phyloP scores from a whole-genome alignment of 2,329 filamentous ascomycete genomes.

The Xylaria sp. region DNA sequence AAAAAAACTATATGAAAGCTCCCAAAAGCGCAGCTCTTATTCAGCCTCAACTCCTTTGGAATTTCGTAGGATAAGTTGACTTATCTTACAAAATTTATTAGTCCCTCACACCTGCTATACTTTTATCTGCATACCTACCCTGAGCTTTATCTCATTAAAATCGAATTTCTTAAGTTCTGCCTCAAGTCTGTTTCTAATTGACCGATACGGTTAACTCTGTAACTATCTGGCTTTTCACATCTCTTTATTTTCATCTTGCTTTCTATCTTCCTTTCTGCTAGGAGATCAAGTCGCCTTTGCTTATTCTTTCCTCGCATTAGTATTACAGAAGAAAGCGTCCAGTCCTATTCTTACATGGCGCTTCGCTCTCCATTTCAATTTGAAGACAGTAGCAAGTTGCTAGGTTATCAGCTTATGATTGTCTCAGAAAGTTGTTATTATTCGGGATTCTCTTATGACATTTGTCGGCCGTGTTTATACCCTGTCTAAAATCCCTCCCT shows the following conservation, averaged over 20 bases:
- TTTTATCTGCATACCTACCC: not conserved
- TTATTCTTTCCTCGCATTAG: constrained; percentile 6
- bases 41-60: constrained; percentile 21
- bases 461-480: not conserved
- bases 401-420: constrained; percentile 15
- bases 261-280: not conserved
- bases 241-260: not conserved
- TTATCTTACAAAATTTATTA: constrained; percentile 4
- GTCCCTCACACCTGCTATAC: not conserved
- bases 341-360: constrained; percentile 19
- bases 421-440: not conserved
- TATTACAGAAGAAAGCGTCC: not conserved
- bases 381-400: constrained; percentile 3
- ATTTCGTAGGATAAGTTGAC: constrained; percentile 1
- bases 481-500: constrained; percentile 4
- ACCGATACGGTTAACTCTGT: not conserved
- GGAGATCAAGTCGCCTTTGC: constrained; percentile 8
- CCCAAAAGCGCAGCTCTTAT: constrained; percentile 5
- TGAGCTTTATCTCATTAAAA: not conserved
- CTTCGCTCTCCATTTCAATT: constrained; percentile 1
- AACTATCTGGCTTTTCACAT: not conserved
- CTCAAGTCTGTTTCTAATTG: not conserved
- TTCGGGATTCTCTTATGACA: constrained; percentile 15
- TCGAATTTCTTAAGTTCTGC: not conserved
- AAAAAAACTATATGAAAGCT: constrained; percentile 20